Base-by-base conservation (phyloP, 176 grass and related monocot genomes). In the Puya raimondii region DNA sequence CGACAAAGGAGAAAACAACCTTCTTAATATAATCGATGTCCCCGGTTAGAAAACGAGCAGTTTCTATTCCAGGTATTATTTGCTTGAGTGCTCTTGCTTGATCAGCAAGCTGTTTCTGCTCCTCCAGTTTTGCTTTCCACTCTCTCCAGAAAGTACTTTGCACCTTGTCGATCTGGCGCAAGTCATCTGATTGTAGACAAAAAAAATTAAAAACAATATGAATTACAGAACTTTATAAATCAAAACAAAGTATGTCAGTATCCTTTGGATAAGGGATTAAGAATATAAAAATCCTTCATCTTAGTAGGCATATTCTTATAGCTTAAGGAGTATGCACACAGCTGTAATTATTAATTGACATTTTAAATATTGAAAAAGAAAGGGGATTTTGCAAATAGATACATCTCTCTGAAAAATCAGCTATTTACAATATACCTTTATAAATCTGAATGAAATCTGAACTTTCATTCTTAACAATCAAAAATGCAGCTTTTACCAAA, bases 51-150 rank as follows among this genome's bases (percentile, higher is more conserved):
- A 97, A 92, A 72, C 47, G 83, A 64, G 84, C 76, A 25, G 86
- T 80, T 64, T 97, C 84, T 69, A 85, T 82, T 72, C 83, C 74
- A 81, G 89, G 93, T 57, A 97, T 85, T 79, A 92, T 79, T 70
- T 83, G 71, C 71, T 97, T 79, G 16, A 97, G 81, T 69, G 74
- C 74, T 79, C 84, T 87, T 20, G 81, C 85, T 85, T 97, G 84
- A 66, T 92, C 93, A 76, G 93, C 87, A 82, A 90, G 63, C 33
- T 79, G 82, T 83, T 89, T 92, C 74, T 97, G 88, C 61, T 92
- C 85, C 73, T 97, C 93, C 66, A 97, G 71, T 64, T 92, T 97
- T 67, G 77, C 76, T 80, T 97, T 92, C 93, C 88, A 97, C 53
- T 92, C 93, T 69, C 63, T 87, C 93, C 93, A 97, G 72, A 87